These are phyloP conservation scores for Myotisia sp. DNA, from an alignment of 2,329 filamentous ascomycete species.

Conservation along the genomic window DNA sequence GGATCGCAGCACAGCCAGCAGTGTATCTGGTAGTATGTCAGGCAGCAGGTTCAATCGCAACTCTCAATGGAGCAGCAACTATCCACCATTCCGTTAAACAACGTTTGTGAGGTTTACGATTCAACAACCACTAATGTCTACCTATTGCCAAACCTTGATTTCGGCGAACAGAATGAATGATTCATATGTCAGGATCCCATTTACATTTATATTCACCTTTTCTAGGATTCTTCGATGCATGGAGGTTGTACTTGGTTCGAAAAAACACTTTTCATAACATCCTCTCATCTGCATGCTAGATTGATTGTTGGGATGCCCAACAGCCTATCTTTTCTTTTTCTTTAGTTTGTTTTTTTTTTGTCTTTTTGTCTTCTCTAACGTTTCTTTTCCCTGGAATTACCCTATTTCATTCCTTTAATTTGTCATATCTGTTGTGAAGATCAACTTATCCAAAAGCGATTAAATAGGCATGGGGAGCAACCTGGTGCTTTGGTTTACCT, in stretches of 20 bases:
- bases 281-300: conserved; percentile 16
- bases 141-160: background rate
- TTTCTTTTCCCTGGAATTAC: conserved; percentile 12
- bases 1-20: conserved; percentile 18
- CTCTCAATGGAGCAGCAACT: conserved; percentile 24
- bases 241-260: conserved; percentile 14
- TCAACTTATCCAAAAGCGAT: conserved; percentile 15
- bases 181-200: conserved; percentile 12
- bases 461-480: conserved; percentile 15
- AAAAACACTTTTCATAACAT: conserved; percentile 12
- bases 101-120: background rate
- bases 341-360: conserved; percentile 15
- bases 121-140: background rate
- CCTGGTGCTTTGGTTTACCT: conserved; percentile 19
- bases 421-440: conserved; percentile 18
- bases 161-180: conserved; percentile 2
- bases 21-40: conserved; percentile 23
- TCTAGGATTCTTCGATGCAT: conserved; percentile 16
- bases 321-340: conserved; percentile 12
- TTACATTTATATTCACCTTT: conserved; percentile 14
- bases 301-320: conserved; percentile 15
- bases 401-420: conserved; percentile 18
- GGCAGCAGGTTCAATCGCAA: conserved; percentile 22
- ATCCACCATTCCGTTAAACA: conserved; percentile 25
- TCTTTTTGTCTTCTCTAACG: conserved; percentile 17